These are phyloP conservation scores for Escovopsis sp. DNA, from an alignment of 2,329 filamentous ascomycete species.

Conservation along the genomic window DNA sequence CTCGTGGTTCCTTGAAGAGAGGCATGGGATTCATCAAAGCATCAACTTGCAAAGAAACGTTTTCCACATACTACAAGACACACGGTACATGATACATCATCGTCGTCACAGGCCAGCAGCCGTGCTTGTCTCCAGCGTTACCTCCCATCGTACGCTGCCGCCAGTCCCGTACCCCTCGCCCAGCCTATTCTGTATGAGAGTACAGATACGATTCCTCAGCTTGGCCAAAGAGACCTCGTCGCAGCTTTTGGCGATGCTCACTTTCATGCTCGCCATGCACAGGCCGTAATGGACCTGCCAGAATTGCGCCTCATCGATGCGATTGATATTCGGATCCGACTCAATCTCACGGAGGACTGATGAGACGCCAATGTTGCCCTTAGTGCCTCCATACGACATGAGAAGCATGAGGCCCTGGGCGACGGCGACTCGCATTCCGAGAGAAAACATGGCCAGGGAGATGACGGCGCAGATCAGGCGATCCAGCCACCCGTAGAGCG, in stretches of 20 bases:
- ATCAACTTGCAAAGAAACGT: too few species aligned
- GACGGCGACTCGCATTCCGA: constrained; percentile 71
- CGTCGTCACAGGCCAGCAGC: constrained; percentile 13
- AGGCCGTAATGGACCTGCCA: constrained; percentile 98
- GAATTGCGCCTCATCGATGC: constrained; percentile 82
- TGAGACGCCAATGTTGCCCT: constrained; percentile 37
- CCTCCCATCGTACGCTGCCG: constrained; percentile 76
- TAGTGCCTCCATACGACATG: constrained; percentile 58
- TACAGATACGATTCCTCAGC: constrained; percentile 60
- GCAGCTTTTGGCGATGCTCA: constrained; percentile 49
- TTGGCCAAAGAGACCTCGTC: constrained; percentile 59
- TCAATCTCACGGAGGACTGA: constrained; percentile 77
- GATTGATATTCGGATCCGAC: constrained; percentile 58
- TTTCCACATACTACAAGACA: too few species aligned
- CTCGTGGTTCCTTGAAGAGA: too few species aligned
- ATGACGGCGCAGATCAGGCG: constrained; percentile 68
- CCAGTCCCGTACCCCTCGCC: constrained; percentile 78
- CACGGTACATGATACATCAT: too few species aligned
- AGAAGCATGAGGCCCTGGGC: constrained; percentile 87
- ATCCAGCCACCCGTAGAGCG: constrained; percentile 75
- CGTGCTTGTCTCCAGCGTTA: constrained; percentile 63
- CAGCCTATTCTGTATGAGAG: constrained; percentile 69
- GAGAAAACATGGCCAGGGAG: constrained; percentile 72
- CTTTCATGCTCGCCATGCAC: constrained; percentile 85
- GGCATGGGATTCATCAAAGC: too few species aligned